Evolutionary conservation across 441 rosid species (phyloP).

Genomic region (Brassica balearica): DNA sequence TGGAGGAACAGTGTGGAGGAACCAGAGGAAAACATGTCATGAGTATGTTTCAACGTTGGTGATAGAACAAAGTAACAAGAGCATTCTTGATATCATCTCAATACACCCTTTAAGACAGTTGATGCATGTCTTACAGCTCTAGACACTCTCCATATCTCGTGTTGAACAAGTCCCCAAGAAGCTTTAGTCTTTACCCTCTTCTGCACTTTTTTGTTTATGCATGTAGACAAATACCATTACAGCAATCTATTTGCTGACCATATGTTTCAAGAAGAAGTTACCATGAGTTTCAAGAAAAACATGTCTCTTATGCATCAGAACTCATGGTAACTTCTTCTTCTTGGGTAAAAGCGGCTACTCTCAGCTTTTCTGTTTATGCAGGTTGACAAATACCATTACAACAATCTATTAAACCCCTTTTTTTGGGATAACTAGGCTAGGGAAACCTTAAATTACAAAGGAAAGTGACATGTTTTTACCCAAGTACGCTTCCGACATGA

Average conservation of each 20-base stretch:
- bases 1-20: too few species aligned
- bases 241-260: neutral
- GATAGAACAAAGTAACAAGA: too few species aligned
- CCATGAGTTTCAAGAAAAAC: constrained; percentile 51
- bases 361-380: too few species aligned
- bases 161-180: constrained; percentile 73
- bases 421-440: neutral
- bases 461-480: neutral
- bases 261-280: constrained; percentile 31
- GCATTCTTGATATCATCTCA: constrained; percentile 28
- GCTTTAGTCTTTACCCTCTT: constrained; percentile 53
- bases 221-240: constrained; percentile 28
- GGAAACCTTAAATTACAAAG: neutral
- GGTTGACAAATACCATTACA: too few species aligned
- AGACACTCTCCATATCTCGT: constrained; percentile 83
- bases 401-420: too few species aligned
- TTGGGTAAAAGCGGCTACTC: too few species aligned
- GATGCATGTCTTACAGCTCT: constrained; percentile 62
- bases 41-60: too few species aligned
- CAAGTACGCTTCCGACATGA: neutral
- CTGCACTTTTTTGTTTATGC: constrained; percentile 54
- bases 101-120: constrained; percentile 53
- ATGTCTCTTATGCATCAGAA: too few species aligned
- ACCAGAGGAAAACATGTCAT: too few species aligned
- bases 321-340: too few species aligned